These are phyloP conservation scores for Solanum paucissectum DNA, from an alignment of 257 asterid species.

Conservation along the genomic window DNA sequence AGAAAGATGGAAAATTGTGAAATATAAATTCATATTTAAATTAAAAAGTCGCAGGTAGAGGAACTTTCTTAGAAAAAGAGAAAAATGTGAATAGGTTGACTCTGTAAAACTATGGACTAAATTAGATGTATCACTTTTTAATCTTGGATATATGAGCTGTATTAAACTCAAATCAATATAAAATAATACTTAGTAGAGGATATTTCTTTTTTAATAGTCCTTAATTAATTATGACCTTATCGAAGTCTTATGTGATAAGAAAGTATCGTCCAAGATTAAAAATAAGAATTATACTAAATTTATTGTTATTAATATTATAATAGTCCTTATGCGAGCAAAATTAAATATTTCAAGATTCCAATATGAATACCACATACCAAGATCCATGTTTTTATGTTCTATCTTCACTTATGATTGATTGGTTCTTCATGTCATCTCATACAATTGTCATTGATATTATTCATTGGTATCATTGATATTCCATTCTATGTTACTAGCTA, in stretches of 20 bases:
- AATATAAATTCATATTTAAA: not conserved
- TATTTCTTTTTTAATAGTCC: not conserved
- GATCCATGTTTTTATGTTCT: not conserved
- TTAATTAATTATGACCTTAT: not conserved
- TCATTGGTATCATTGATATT: not conserved
- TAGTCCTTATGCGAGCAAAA: accelerated
- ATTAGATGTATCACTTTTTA: not conserved
- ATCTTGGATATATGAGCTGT: not conserved
- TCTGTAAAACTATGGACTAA: not conserved
- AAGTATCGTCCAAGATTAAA: not conserved
- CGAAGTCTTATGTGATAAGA: not conserved
- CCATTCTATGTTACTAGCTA: not conserved
- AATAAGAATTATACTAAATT: not conserved
- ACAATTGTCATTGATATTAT: not conserved
- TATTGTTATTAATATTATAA: not conserved
- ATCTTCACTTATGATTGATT: not conserved
- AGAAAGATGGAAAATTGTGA: not conserved
- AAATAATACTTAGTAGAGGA: not conserved
- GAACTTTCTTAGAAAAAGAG: not conserved
- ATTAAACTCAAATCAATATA: not conserved
- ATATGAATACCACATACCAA: not conserved
- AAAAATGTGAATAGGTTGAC: not conserved
- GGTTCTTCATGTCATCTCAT: not conserved
- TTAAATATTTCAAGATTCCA: accelerated
- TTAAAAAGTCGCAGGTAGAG: not conserved